Evolutionary conservation across 2,329 filamentous ascomycete genomes (phyloP), one percentile per base, ranked within the genome.

Genomic region (Exophiala dermatitidis): DNA sequence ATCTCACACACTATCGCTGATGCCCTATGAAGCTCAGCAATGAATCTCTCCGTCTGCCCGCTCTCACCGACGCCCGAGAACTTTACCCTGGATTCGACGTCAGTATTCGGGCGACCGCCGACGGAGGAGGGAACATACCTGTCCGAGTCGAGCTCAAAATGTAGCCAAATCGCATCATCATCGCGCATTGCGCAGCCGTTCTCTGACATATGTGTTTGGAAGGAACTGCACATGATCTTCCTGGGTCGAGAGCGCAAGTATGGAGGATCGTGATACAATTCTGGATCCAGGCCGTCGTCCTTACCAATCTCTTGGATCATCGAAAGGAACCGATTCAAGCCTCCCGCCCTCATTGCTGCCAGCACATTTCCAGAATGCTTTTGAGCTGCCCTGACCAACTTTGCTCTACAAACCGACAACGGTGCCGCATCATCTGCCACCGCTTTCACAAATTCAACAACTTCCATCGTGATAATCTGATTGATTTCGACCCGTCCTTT

Each of bases 191-290:
- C 33, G n/a, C 33, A 36, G 7, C 33, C 33, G n/a, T 36, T 36
- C n/a, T 36, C 33, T 7, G 33, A 7, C 33, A 36, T 36, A 36
- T 36, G 33, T n/a, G 33, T 36, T n/a, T n/a, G 7, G 33, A 36
- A 36, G 33, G 7, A 36, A 36, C 33, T 49, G 46, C 46, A 42
- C 51, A 53, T 53, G n/a, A 53, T 12, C 37, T 53, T 53, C 28
- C 51, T 32, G 29, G 51, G 51, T 4, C 51, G 46, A 50, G 36
- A 31, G 30, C 46, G 46, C 5, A n/a, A 32, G 69, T 80, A 97
- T 2, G 90, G 85, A 0, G 90, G 88, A 68, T 98, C 93, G 68
- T 86, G 79, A 76, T 86, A 98, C 57, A 98, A 79, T 12, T 81
- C 78, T 0, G 93, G 93, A 1, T 93, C 58, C 59, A 88, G 82